These are phyloP conservation scores for Amniculicola lignicola DNA, from an alignment of 495 filamentous ascomycete species.

Conservation along the genomic window DNA sequence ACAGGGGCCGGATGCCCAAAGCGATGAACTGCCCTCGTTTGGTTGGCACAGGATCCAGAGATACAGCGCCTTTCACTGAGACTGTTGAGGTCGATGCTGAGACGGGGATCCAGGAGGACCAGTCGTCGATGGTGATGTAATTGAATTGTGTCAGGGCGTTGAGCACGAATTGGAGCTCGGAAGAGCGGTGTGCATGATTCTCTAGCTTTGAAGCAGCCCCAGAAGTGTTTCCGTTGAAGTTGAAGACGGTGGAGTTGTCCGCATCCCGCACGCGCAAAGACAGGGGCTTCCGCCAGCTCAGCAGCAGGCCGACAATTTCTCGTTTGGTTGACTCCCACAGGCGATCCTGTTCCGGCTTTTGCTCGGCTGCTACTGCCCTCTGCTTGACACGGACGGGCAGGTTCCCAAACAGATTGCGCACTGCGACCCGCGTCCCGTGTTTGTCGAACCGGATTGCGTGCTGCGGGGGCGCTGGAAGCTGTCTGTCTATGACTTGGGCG, in stretches of 20 bases:
- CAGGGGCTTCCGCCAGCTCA: slow-evolving; percentile 55
- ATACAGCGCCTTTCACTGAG: slow-evolving; percentile 65
- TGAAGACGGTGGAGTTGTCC: slow-evolving; percentile 15
- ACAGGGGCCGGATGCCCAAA: slow-evolving; percentile 55
- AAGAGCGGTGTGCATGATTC: background rate
- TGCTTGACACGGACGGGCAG: slow-evolving; percentile 96
- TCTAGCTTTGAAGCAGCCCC: background rate
- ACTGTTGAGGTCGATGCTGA: slow-evolving; percentile 60
- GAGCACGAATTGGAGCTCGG: slow-evolving; percentile 18
- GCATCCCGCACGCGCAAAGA: slow-evolving; percentile 42
- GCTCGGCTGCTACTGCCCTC: slow-evolving; percentile 51
- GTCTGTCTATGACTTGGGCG: slow-evolving; percentile 63
- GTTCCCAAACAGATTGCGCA: slow-evolving; percentile 87
- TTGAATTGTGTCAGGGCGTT: slow-evolving; percentile 64
- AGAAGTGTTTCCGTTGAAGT: slow-evolving; percentile 8
- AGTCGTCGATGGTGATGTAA: slow-evolving; percentile 52
- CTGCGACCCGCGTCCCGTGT: slow-evolving; percentile 75
- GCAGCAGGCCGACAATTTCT: slow-evolving; percentile 58
- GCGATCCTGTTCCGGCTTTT: slow-evolving; percentile 57
- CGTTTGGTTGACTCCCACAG: slow-evolving; percentile 68
- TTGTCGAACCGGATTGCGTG: slow-evolving; percentile 54
- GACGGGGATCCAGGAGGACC: slow-evolving; percentile 62
- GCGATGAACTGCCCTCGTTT: slow-evolving; percentile 77
- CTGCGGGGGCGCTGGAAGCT: slow-evolving; percentile 60
- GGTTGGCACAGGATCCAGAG: slow-evolving; percentile 63